phyloP scores from a whole-genome alignment of 2,329 filamentous ascomycete species.

The Cryphonectria parasitica region DNA sequence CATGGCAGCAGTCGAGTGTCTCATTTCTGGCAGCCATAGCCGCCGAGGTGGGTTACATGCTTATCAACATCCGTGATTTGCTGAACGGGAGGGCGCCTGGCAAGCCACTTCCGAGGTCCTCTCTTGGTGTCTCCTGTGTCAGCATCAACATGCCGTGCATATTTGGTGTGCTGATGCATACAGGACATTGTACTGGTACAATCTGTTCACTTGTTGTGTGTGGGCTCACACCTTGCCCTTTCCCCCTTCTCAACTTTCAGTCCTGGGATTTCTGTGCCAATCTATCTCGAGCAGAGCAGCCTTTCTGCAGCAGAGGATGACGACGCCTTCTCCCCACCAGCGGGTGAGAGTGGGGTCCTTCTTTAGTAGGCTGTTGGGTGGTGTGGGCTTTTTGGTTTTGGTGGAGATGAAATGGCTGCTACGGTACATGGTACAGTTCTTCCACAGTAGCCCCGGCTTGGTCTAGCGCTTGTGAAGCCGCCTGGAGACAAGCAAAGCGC shows the following conservation, averaged over 20 bases:
- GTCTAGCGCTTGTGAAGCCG: background rate
- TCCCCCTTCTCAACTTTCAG: background rate
- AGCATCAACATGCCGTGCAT: slow-evolving; percentile 7
- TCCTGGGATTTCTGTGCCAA: background rate
- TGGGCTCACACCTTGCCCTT: background rate
- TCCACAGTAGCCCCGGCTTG: background rate
- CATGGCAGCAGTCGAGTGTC: background rate
- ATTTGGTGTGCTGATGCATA: too few relatives aligned
- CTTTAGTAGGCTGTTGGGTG: too few relatives aligned
- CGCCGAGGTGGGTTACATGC: slow-evolving; percentile 25
- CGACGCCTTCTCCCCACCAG: background rate
- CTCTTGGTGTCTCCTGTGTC: too few relatives aligned
- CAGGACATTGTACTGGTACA: background rate
- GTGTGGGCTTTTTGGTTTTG: too few relatives aligned
- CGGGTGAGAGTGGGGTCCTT: background rate
- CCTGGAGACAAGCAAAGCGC: background rate
- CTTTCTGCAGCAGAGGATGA: background rate
- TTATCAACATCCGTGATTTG: slow-evolving; percentile 20
- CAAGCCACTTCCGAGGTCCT: background rate
- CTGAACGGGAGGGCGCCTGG: slow-evolving; percentile 19
- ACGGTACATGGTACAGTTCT: too few relatives aligned
- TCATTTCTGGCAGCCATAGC: slow-evolving; percentile 19
- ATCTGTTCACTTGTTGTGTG: background rate
- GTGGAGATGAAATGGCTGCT: too few relatives aligned
- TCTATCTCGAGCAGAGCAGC: background rate